phyloP scores from a whole-genome alignment of 495 filamentous ascomycete species.

The Penicillium arizonense region DNA sequence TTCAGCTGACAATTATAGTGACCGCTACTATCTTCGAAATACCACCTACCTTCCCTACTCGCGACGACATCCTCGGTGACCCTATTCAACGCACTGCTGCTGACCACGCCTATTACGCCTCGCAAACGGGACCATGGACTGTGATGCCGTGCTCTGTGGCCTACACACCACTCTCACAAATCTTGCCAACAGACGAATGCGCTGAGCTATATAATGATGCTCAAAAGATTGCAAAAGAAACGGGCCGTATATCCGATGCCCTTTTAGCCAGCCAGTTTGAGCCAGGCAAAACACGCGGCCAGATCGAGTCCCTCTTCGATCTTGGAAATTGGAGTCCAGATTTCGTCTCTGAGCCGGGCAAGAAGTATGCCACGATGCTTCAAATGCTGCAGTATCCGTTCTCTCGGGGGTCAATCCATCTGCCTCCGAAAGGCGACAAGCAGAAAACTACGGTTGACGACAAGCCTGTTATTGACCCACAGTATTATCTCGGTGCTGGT shows the following conservation, averaged over 20 bases:
- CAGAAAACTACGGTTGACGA: constrained; percentile 10
- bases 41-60: constrained; percentile 31
- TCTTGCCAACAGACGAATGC: constrained; percentile 24
- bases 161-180: constrained; percentile 43
- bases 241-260: constrained; percentile 1
- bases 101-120: constrained; percentile 29
- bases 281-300: constrained; percentile 32
- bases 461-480: constrained; percentile 44
- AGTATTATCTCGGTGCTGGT: constrained; percentile 36
- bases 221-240: background rate
- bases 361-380: constrained; percentile 51
- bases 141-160: constrained; percentile 39
- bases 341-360: constrained; percentile 35
- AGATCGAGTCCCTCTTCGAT: constrained; percentile 53
- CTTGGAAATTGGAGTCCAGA: constrained; percentile 48
- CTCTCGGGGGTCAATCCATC: constrained; percentile 47
- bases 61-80: constrained; percentile 41
- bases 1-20: constrained; percentile 23
- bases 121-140: constrained; percentile 33
- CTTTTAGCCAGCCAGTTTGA: constrained; percentile 29
- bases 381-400: constrained; percentile 56
- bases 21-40: constrained; percentile 48
- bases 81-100: constrained; percentile 29
- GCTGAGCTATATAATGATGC: constrained; percentile 3
- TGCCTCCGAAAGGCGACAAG: constrained; percentile 18